A percentile compares a stretch with the other conserved stretches of the same genome.
Conservation (phyloP, 2,329 filamentous ascomycete species). For the Colletotrichum sp. region DNA sequence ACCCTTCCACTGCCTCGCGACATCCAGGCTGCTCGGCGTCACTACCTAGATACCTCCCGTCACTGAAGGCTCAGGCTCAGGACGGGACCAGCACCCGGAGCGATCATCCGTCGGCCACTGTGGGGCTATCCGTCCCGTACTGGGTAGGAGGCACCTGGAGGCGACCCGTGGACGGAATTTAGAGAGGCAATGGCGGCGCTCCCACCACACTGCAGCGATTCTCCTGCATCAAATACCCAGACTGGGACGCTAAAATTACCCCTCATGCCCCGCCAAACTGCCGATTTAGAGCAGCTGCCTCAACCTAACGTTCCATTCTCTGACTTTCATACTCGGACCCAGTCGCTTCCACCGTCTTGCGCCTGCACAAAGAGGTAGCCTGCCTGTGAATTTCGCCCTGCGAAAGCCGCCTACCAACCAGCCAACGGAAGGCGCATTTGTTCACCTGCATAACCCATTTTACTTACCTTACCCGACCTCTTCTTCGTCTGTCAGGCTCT, state of each 20-base stretch:
- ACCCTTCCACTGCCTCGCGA: neutral
- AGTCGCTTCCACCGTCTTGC: neutral
- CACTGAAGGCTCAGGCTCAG: neutral
- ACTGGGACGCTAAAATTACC: conserved; percentile 18
- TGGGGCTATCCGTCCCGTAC: neutral
- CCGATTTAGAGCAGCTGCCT: conserved; percentile 14
- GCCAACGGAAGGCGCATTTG: neutral
- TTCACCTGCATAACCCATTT: neutral
- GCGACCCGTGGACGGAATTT: neutral
- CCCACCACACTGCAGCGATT: neutral
- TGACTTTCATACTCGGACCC: neutral
- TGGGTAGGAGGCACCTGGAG: neutral
- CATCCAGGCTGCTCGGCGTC: neutral
- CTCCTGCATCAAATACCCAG: neutral
- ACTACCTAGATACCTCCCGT: neutral
- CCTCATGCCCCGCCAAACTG: conserved; percentile 20
- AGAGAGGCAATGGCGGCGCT: neutral
- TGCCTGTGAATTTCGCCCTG: neutral
- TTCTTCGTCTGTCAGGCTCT: conserved; percentile 9
- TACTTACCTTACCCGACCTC: neutral
- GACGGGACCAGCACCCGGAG: neutral
- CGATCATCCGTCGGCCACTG: neutral
- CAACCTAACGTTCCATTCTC: neutral
- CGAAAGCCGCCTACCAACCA: neutral
- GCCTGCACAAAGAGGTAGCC: neutral